Base-by-base conservation (phyloP, 2,329 filamentous ascomycete genomes). In the Colletotrichum graminicola region DNA sequence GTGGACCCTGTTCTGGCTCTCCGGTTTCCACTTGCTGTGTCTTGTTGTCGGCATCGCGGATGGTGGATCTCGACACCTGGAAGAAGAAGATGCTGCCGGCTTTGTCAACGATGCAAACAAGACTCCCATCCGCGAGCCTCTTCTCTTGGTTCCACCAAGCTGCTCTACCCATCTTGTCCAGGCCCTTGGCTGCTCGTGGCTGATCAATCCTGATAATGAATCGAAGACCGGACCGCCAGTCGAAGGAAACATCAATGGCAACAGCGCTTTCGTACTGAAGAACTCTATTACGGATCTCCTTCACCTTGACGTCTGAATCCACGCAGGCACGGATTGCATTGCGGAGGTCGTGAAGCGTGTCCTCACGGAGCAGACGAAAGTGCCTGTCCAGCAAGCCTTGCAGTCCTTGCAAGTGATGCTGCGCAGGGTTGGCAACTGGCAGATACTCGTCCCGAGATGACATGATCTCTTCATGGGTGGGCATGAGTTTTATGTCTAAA, bases 341-440 rank as follows among this genome's bases (percentile, higher is more conserved):
- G 47, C 86, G 81, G 5, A 90, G 78, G 68, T 88, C 84, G 0
- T 86, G 86, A 2, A 89, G 79, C 0, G 84, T 87, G 73, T 90
- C 87, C 76, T 89, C 86, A 2, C 88, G 82, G 1, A 89, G 76
- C 1, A 90, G 82, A 21, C 88, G 83, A 60, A 90, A 90, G 65
- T 89, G 84, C 66, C 84, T 80, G 75, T 90, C 88, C 0, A 90
- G 76, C 1, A 87, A 81, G 2, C 87, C 86, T 5, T 76, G 77
- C 14, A 86, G 81, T 1, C 85, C 84, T 4, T 76, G 74, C 21
- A 77, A n/a, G 14, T 76, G 73, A 16, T 75, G 71, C 73, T 70
- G 59, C 77, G 84, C 75, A 79, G 82, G 21, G 73, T 86, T 80
- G 6, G 75, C 80, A 3, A 76, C 77, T 0, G 82, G 84, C 8